These are phyloP conservation scores for Dipodascus geniculatus DNA, from an alignment of 805 yeast genomes.

Conservation along the genomic window DNA sequence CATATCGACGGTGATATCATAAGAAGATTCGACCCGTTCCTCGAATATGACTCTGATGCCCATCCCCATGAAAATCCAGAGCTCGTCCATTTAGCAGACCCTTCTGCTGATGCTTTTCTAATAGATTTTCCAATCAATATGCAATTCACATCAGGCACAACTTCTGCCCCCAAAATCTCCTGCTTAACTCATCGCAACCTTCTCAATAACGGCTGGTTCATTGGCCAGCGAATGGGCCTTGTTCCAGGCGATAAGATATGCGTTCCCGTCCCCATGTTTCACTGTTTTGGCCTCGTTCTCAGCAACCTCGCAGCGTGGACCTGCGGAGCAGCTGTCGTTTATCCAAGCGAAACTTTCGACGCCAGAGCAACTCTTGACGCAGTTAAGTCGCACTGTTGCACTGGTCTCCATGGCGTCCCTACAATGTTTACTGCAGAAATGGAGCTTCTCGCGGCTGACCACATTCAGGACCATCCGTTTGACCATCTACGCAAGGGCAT, in stretches of 20 bases:
- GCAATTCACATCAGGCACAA: slow-evolving; percentile 26
- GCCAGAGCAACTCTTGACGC: slow-evolving; percentile 16
- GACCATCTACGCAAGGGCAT: slow-evolving; percentile 21
- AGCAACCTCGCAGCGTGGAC: slow-evolving; percentile 18
- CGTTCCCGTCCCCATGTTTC: slow-evolving; percentile 24
- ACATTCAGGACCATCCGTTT: slow-evolving; percentile 12
- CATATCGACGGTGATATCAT: slow-evolving; percentile 2
- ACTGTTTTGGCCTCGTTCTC: slow-evolving; percentile 24
- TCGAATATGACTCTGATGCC: not conserved
- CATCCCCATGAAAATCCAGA: not conserved
- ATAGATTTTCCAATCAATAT: slow-evolving; percentile 18
- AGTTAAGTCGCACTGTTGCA: slow-evolving; percentile 16
- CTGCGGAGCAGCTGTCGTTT: slow-evolving; percentile 19
- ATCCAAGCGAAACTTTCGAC: slow-evolving; percentile 19
- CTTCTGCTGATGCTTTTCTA: not conserved
- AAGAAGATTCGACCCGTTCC: not conserved
- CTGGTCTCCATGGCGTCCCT: slow-evolving; percentile 22
- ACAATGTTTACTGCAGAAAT: slow-evolving; percentile 24
- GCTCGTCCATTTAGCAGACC: not conserved
- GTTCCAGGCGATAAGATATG: slow-evolving; percentile 18
- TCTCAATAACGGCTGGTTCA: slow-evolving; percentile 21
- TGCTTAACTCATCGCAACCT: slow-evolving; percentile 19
- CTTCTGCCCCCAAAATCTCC: slow-evolving; percentile 21
- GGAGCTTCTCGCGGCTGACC: slow-evolving; percentile 13
- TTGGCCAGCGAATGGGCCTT: slow-evolving; percentile 19